Evolutionary conservation across 2,329 filamentous ascomycete genomes (phyloP).

Genomic region (Alternaria sp.): DNA sequence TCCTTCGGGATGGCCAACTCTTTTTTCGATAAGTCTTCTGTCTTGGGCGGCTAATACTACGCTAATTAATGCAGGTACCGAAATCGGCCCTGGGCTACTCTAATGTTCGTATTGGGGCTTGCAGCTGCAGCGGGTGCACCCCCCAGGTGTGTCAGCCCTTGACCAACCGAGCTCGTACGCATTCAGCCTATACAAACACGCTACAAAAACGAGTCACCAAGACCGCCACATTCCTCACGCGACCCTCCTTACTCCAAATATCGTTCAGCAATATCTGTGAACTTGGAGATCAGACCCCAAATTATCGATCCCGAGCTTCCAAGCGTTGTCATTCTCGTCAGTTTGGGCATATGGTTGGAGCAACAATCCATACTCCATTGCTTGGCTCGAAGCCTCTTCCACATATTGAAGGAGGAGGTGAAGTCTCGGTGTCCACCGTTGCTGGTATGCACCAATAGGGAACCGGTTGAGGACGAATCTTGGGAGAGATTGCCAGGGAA

Average conservation of each 20-base stretch:
- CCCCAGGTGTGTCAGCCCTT: slow-evolving; percentile 3
- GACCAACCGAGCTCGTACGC: slow-evolving; percentile 12
- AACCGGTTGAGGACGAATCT: not conserved
- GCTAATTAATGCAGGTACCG: slow-evolving; percentile 22
- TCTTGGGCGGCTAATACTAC: slow-evolving; percentile 25
- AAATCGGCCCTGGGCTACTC: not conserved
- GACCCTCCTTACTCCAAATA: not conserved
- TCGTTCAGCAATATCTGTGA: not conserved
- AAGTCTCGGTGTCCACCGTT: not conserved
- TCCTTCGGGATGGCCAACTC: slow-evolving; percentile 35
- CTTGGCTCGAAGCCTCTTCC: not conserved
- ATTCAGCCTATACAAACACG: slow-evolving; percentile 19
- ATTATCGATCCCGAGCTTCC: not conserved
- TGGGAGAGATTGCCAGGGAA: not conserved
- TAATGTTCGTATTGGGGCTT: slow-evolving; percentile 9
- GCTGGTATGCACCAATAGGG: not conserved
- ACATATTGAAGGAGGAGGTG: not conserved
- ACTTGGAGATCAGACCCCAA: not conserved
- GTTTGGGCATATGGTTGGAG: not conserved
- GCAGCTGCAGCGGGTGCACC: not conserved
- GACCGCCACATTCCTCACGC: not conserved
- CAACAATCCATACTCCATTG: not conserved
- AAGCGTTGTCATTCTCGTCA: not conserved
- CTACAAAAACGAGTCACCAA: slow-evolving; percentile 5
- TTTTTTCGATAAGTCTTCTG: slow-evolving; percentile 53